Evolutionary conservation across 2,329 filamentous ascomycete species (phyloP).

Genomic region (Colletotrichum sp.): DNA sequence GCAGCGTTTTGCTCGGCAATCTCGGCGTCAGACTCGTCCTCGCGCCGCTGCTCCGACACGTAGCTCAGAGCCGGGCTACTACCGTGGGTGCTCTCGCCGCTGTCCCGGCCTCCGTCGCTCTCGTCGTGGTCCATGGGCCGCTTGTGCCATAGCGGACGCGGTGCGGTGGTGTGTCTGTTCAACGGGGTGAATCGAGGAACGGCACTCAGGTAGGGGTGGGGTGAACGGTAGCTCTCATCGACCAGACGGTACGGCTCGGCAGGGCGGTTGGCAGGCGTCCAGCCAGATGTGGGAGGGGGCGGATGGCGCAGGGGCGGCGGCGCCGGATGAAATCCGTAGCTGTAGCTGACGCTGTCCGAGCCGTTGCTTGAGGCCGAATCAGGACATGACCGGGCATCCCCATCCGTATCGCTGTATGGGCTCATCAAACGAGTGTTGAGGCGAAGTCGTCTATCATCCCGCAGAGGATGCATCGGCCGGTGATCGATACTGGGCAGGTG

Average conservation of each 20-base stretch:
- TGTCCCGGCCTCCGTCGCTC: constrained; percentile 26
- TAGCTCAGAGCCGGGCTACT: constrained; percentile 24
- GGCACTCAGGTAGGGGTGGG: constrained; percentile 49
- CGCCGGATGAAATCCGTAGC: constrained; percentile 3
- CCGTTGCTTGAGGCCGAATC: constrained; percentile 25
- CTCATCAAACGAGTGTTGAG: constrained; percentile 28
- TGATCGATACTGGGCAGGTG: constrained; percentile 8
- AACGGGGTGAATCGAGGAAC: constrained; percentile 41
- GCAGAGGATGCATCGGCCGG: constrained; percentile 15
- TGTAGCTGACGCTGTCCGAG: constrained; percentile 12
- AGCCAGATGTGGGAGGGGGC: constrained; percentile 24
- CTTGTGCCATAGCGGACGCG: constrained; percentile 25
- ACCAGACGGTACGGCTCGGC: constrained; percentile 6
- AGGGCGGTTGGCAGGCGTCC: constrained; percentile 32
- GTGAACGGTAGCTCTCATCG: constrained; percentile 21
- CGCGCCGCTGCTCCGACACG: not conserved
- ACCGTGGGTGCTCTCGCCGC: constrained; percentile 22
- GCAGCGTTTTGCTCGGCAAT: constrained; percentile 52
- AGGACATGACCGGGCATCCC: constrained; percentile 33
- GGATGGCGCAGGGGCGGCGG: not conserved
- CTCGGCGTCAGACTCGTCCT: constrained; percentile 20
- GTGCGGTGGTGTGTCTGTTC: constrained; percentile 8
- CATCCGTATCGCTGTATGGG: constrained; percentile 47
- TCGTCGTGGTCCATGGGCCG: constrained; percentile 33
- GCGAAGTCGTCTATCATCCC: constrained; percentile 31